Conservation (phyloP, 495 filamentous ascomycete genomes). For the Oleoguttula mirabilis region DNA sequence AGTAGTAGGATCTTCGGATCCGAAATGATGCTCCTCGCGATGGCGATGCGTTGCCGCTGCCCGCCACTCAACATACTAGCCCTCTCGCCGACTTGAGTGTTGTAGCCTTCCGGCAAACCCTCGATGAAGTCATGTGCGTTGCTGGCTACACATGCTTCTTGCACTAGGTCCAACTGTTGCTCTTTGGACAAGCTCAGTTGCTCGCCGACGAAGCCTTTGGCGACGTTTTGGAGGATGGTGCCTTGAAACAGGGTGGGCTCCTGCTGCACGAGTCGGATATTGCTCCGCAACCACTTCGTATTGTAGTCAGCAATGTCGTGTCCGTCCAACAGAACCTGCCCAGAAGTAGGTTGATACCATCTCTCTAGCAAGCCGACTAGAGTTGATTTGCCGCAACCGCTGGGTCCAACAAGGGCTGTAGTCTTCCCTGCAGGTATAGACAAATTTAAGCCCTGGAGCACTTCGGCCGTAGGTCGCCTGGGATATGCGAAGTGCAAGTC, state of each 20-base stretch:
- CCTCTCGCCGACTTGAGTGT: conserved; percentile 22
- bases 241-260: conserved; percentile 22
- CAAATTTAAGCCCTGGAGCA: conserved; percentile 21
- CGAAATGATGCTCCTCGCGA: conserved; percentile 25
- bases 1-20: conserved; percentile 23
- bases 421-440: conserved; percentile 22
- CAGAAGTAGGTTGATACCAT: conserved; percentile 22
- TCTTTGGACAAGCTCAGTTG: conserved; percentile 8
- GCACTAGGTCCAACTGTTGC: conserved; percentile 17
- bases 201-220: conserved; percentile 19
- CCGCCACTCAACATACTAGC: conserved; percentile 22
- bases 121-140: conserved; percentile 24
- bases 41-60: conserved; percentile 24
- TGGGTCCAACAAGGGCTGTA: conserved; percentile 27
- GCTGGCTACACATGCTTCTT: conserved; percentile 18
- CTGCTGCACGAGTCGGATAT: conserved; percentile 22
- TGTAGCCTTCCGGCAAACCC: conserved; percentile 22
- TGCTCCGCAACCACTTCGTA: conserved; percentile 18
- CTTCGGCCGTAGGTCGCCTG: conserved; percentile 15
- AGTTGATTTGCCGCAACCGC: conserved; percentile 27
- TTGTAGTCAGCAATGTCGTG: conserved; percentile 16
- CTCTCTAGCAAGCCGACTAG: conserved; percentile 25
- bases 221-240: conserved; percentile 21
- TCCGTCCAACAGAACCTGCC: conserved; percentile 18
- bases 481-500: conserved; percentile 26